Percentiles rank a stretch among this genome's conserved stretches.
Evolutionary conservation across 192 early-diverging fungal species (phyloP).

Genomic region (Gamsiella multidivaricata): DNA sequence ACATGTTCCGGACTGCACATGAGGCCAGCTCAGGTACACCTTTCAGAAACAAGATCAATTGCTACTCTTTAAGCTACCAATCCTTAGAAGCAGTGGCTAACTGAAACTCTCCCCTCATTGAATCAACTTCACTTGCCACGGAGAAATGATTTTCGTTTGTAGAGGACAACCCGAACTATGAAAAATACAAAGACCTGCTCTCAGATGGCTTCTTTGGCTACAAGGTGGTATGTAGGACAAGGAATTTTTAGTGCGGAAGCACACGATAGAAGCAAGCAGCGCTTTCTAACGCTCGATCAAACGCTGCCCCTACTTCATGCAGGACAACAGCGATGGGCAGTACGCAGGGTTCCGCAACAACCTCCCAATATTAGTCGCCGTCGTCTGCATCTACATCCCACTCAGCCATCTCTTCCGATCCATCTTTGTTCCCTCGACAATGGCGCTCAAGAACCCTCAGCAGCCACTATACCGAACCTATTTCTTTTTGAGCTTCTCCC

Average conservation of each 20-base stretch:
- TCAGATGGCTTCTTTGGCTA: slow-evolving; percentile 54
- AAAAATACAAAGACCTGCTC: slow-evolving; percentile 38
- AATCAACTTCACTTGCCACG: not conserved
- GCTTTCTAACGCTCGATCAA: not conserved
- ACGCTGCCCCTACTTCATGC: not conserved
- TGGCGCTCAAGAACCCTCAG: slow-evolving; percentile 9
- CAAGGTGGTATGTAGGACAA: slow-evolving; percentile 22
- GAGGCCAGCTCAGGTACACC: slow-evolving; percentile 66
- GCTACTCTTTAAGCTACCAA: no score
- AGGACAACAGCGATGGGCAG: slow-evolving; percentile 83
- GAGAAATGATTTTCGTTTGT: not conserved
- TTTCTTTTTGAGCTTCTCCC: slow-evolving; percentile 69
- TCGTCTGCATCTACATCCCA: slow-evolving; percentile 61
- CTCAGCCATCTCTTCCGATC: slow-evolving; percentile 60
- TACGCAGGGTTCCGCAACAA: slow-evolving; percentile 75
- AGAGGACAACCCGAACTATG: slow-evolving; percentile 49
- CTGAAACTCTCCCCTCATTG: not conserved
- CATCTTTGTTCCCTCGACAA: slow-evolving; percentile 22
- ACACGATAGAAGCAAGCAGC: no score
- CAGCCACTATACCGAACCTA: slow-evolving; percentile 50
- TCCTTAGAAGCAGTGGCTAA: no score
- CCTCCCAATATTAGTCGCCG: slow-evolving; percentile 62
- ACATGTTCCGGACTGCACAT: slow-evolving; percentile 74
- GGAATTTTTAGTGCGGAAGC: no score
- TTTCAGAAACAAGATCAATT: slow-evolving; percentile 20